phyloP scores from a whole-genome alignment of 371 early-diverging fungal genomes.

The Mortierella sp. region DNA sequence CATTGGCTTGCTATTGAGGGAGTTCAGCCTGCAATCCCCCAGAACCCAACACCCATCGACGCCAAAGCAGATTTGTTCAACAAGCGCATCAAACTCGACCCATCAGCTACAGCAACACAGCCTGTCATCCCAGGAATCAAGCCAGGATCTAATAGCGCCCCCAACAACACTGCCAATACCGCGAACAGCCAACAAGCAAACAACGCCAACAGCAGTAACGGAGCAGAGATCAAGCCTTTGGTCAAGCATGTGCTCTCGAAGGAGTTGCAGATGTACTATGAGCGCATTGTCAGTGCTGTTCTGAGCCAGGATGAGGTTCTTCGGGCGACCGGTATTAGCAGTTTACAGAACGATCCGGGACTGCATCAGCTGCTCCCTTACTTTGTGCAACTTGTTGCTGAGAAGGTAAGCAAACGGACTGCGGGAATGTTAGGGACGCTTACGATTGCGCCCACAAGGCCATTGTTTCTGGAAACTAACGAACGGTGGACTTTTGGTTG shows the following conservation, averaged over 20 bases:
- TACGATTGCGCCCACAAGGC: background rate
- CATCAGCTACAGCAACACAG: conserved; percentile 32
- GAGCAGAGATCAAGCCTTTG: conserved; percentile 82
- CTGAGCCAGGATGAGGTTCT: conserved; percentile 80
- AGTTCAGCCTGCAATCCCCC: conserved; percentile 98
- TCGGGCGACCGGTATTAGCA: conserved; percentile 87
- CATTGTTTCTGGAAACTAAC: background rate
- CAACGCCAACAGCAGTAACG: conserved; percentile 48
- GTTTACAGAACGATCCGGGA: conserved; percentile 93
- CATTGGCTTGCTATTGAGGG: conserved; percentile 99
- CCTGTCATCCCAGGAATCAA: conserved; percentile 53
- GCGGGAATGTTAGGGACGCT: background rate
- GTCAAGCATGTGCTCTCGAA: conserved; percentile 96
- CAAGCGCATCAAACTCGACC: conserved; percentile 67
- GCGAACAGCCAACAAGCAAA: conserved; percentile 4
- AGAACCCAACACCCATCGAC: conserved; percentile 94
- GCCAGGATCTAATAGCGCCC: conserved; percentile 10
- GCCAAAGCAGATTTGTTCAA: conserved; percentile 69
- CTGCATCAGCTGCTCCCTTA: conserved; percentile 99
- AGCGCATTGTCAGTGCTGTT: conserved; percentile 93
- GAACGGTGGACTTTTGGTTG: background rate
- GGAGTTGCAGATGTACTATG: conserved; percentile 98
- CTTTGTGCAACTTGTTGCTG: conserved; percentile 96
- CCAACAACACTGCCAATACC: conserved; percentile 7
- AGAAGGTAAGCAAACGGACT: conserved; percentile 68